A percentile compares a stretch with the other conserved stretches of the same genome.
phyloP scores from a whole-genome alignment of 2,329 filamentous ascomycete genomes.

The Penicillium sp. region DNA sequence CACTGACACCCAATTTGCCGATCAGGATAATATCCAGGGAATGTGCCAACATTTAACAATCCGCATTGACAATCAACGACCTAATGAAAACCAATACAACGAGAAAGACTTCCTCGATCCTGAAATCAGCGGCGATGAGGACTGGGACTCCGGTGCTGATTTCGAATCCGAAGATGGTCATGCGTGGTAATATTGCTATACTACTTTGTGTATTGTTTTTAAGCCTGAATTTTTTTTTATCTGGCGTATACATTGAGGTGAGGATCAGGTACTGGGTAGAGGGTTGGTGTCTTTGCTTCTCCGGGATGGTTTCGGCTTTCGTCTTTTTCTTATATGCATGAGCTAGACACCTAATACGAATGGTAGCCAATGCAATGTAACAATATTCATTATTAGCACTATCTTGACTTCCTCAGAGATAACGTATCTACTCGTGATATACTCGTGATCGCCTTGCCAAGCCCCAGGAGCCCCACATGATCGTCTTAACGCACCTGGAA shows the following conservation, averaged over 20 bases:
- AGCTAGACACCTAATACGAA: not conserved
- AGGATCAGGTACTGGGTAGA: not conserved
- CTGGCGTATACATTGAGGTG: not conserved
- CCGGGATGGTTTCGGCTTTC: not conserved
- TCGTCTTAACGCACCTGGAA: conserved; percentile 9
- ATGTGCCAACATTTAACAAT: conserved; percentile 61
- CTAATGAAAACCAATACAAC: conserved; percentile 58
- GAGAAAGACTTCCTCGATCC: conserved; percentile 63
- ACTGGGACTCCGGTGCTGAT: conserved; percentile 57
- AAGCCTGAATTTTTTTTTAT: not conserved
- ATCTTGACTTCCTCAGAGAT: not conserved
- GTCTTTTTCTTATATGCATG: not conserved
- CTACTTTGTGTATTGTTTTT: not conserved
- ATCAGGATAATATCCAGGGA: conserved; percentile 48
- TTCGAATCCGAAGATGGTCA: conserved; percentile 22
- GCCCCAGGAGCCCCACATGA: conserved; percentile 21
- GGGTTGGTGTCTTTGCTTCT: not conserved
- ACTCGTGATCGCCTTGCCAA: conserved; percentile 21
- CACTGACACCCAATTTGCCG: not conserved
- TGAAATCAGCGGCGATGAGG: conserved; percentile 62
- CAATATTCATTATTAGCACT: not conserved
- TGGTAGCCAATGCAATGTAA: not conserved
- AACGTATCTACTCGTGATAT: conserved; percentile 1
- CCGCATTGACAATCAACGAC: conserved; percentile 63
- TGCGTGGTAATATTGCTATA: conserved; percentile 22